These are phyloP conservation scores for Mucor piriformis DNA, from an alignment of 371 early-diverging fungal species.

Conservation along the genomic window DNA sequence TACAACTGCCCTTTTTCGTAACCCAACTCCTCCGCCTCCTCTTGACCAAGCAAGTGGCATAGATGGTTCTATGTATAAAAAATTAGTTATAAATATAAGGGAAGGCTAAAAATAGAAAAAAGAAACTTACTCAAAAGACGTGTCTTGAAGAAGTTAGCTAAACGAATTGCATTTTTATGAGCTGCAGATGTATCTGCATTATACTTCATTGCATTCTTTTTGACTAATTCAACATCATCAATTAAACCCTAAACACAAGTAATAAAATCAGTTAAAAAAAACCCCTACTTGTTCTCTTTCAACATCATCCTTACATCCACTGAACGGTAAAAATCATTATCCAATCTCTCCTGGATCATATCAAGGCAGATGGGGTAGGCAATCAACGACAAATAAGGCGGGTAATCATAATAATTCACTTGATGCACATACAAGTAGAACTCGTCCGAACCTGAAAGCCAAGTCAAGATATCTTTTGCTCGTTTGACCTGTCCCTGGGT, in stretches of 20 bases:
- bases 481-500: slow-evolving; percentile 27
- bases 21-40: slow-evolving; percentile 37
- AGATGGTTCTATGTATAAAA: slow-evolving; percentile 33
- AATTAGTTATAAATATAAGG: not conserved
- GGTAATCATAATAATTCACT: slow-evolving; percentile 69
- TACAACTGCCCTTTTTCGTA: slow-evolving; percentile 13
- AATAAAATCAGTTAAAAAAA: not conserved
- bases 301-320: slow-evolving; percentile 24
- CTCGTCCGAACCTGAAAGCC: slow-evolving; percentile 43
- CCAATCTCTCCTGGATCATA: slow-evolving; percentile 58
- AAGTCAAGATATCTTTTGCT: slow-evolving; percentile 39
- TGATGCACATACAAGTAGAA: slow-evolving; percentile 66
- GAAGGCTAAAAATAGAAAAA: not conserved
- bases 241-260: slow-evolving; percentile 49
- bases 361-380: slow-evolving; percentile 77
- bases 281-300: no score
- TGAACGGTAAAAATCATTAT: slow-evolving; percentile 65
- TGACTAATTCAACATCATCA: slow-evolving; percentile 69
- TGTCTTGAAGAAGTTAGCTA: slow-evolving; percentile 61
- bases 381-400: slow-evolving; percentile 64
- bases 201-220: slow-evolving; percentile 68
- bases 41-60: slow-evolving; percentile 44
- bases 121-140: slow-evolving; percentile 47
- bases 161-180: slow-evolving; percentile 56
- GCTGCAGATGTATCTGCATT: slow-evolving; percentile 68